phyloP scores from a whole-genome alignment of 345 rosid genomes.

The Brassica nigra region DNA sequence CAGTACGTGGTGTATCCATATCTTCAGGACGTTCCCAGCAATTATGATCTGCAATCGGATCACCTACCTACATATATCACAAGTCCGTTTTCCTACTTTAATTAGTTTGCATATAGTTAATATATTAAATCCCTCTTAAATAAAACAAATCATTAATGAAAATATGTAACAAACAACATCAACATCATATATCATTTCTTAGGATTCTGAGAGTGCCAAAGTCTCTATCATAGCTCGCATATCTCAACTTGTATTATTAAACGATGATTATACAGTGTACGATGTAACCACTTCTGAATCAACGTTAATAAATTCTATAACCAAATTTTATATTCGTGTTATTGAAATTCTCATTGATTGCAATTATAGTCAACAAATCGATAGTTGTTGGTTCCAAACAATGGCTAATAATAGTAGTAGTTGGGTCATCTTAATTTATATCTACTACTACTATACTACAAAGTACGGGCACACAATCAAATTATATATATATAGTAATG shows the following conservation, averaged over 20 bases:
- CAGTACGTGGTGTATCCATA: conserved; percentile 86
- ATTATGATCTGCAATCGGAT: conserved; percentile 73
- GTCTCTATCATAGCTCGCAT: conserved; percentile 20
- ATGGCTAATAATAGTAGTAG: background rate
- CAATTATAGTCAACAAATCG: conserved; percentile 23
- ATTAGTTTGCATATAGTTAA: background rate
- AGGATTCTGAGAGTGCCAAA: background rate
- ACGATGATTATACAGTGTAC: background rate
- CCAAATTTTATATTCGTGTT: background rate
- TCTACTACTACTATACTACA: background rate
- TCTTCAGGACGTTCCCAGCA: conserved; percentile 99
- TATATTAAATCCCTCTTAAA: background rate
- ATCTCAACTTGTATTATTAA: conserved; percentile 10
- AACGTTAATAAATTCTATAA: background rate
- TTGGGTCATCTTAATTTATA: background rate
- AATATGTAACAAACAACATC: conserved; percentile 5
- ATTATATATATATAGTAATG: background rate
- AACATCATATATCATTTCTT: conserved; percentile 9
- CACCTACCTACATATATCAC: conserved; percentile 70
- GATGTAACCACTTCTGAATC: conserved; percentile 3
- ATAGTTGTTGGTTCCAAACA: background rate
- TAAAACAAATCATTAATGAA: background rate
- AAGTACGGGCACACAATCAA: conserved; percentile 14
- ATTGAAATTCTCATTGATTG: background rate
- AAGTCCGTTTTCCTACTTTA: background rate